Evolutionary conservation across 73 alveolate species (phyloP).

Genomic region (Diophrys appendiculata): DNA sequence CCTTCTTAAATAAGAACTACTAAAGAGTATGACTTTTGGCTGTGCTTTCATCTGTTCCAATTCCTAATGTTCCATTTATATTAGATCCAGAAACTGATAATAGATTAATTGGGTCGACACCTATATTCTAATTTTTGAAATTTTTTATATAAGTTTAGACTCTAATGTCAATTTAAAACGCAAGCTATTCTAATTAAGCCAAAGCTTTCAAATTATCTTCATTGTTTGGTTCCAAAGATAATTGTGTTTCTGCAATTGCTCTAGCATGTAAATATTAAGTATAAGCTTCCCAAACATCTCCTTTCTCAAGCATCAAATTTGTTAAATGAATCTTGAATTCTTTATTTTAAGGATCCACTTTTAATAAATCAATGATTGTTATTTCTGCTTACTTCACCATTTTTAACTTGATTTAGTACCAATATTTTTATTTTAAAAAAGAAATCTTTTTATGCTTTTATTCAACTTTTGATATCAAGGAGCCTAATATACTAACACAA

Average conservation of each 20-base stretch:
- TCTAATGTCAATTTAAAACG: slow-evolving; percentile 5
- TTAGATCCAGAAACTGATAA: slow-evolving; percentile 39
- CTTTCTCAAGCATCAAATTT: slow-evolving; percentile 2
- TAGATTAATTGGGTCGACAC: not conserved
- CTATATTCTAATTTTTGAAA: not conserved
- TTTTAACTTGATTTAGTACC: slow-evolving; percentile 11
- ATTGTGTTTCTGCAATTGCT: slow-evolving; percentile 23
- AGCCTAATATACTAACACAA: not conserved
- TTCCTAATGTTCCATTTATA: slow-evolving; percentile 49
- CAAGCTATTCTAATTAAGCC: slow-evolving; percentile 28
- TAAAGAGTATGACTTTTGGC: not conserved
- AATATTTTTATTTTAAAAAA: slow-evolving; percentile 15
- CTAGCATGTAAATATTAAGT: slow-evolving; percentile 39
- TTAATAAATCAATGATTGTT: slow-evolving; percentile 33
- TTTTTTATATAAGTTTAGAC: not conserved
- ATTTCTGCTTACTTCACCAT: slow-evolving; percentile 22
- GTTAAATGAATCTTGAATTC: slow-evolving; percentile 20
- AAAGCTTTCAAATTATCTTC: not conserved
- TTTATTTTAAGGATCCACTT: slow-evolving; percentile 41
- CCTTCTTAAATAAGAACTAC: slow-evolving; percentile 29
- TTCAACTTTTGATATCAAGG: slow-evolving; percentile 3
- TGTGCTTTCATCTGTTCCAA: slow-evolving; percentile 23
- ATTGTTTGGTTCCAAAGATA: not conserved
- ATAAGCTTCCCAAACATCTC: slow-evolving; percentile 17
- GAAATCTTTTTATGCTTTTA: not conserved